Conservation (phyloP, 495 filamentous ascomycete genomes). For the Neurospora sp. region DNA sequence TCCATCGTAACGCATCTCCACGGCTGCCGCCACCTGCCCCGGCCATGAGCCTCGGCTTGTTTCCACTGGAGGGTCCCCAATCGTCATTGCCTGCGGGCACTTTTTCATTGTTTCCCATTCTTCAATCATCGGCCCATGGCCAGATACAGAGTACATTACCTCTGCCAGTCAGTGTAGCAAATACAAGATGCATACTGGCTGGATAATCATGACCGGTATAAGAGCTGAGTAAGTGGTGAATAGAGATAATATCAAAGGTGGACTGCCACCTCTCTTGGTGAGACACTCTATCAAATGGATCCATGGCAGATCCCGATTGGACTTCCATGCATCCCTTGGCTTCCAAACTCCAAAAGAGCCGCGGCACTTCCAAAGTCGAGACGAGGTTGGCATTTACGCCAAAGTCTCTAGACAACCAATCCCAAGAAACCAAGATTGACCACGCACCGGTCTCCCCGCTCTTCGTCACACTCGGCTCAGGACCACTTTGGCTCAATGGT, state of each 20-base stretch:
- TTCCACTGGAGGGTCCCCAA: background rate
- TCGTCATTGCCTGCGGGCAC: background rate
- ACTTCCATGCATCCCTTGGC: background rate
- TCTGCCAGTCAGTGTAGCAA: background rate
- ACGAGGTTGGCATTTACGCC: background rate
- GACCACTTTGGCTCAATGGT: background rate
- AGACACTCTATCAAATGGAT: background rate
- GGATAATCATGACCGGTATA: background rate
- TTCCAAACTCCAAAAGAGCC: background rate
- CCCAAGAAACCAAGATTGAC: background rate
- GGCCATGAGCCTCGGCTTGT: background rate
- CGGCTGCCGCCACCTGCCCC: background rate
- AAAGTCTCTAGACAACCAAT: background rate
- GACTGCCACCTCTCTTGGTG: background rate
- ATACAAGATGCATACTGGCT: background rate
- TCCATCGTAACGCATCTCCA: background rate
- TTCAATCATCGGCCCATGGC: background rate
- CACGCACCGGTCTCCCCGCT: background rate
- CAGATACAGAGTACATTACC: background rate
- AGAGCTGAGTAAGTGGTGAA: background rate
- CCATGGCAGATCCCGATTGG: background rate
- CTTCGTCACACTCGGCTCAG: conserved; percentile 16
- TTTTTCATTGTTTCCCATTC: background rate
- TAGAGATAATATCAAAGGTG: background rate
- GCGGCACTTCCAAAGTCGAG: background rate